phyloP scores from a whole-genome alignment of 2,329 filamentous ascomycete genomes.

The Pseudopithomyces chartarum region DNA sequence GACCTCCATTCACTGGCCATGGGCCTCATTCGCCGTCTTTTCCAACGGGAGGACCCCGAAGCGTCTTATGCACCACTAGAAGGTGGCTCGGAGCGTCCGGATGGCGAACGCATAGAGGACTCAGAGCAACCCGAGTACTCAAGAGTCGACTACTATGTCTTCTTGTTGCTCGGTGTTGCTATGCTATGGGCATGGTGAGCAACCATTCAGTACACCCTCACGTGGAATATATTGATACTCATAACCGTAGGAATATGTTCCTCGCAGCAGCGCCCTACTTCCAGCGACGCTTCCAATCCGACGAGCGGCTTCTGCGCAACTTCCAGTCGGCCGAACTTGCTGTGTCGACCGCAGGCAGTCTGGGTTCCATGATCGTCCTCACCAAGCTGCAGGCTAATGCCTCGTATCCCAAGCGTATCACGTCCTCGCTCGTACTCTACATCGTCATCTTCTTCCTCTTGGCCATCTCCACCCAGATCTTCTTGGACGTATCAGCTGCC shows the following conservation, averaged over 20 bases:
- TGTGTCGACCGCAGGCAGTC: conserved; percentile 82
- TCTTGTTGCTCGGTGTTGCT: conserved; percentile 81
- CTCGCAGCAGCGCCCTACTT: conserved; percentile 94
- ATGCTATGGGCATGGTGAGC: conserved; percentile 97
- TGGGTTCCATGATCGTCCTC: conserved; percentile 75
- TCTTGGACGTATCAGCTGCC: conserved; percentile 64
- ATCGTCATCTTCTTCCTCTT: conserved; percentile 77
- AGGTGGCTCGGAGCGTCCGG: conserved; percentile 40
- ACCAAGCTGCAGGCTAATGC: conserved; percentile 80
- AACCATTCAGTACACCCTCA: conserved; percentile 2
- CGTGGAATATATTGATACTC: conserved; percentile 13
- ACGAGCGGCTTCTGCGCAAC: conserved; percentile 73
- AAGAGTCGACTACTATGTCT: conserved; percentile 84
- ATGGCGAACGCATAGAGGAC: conserved; percentile 41
- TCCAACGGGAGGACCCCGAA: conserved; percentile 31
- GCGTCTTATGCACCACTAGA: conserved; percentile 46
- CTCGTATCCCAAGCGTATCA: conserved; percentile 87
- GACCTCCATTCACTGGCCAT: conserved; percentile 24
- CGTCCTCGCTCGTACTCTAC: conserved; percentile 75
- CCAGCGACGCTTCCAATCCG: conserved; percentile 74
- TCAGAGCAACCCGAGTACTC: conserved; percentile 64
- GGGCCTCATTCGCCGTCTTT: conserved; percentile 41
- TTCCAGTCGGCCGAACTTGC: conserved; percentile 91
- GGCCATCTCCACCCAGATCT: conserved; percentile 75
- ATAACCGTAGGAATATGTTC: conserved; percentile 87